phyloP scores from a whole-genome alignment of 441 rosid genomes.

The Pelargonium citronellum region DNA sequence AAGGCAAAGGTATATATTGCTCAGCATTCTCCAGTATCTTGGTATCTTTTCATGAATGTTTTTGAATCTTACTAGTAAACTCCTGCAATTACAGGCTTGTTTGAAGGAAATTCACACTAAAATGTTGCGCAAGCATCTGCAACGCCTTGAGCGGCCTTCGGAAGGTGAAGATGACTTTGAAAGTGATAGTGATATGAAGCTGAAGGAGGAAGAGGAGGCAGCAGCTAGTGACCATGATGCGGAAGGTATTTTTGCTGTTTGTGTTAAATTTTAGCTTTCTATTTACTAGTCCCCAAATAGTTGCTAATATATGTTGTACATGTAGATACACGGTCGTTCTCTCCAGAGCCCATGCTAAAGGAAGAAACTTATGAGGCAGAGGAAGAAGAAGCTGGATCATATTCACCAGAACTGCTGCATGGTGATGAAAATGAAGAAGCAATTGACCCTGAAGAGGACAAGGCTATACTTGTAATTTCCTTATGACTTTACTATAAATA shows the following conservation, averaged over 20 bases:
- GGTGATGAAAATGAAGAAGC: conserved; percentile 84
- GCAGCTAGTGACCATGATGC: conserved; percentile 42
- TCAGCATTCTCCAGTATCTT: conserved; percentile 9
- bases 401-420: conserved; percentile 79
- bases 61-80: conserved; percentile 20
- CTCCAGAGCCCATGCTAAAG: conserved; percentile 50
- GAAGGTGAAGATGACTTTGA: conserved; percentile 44
- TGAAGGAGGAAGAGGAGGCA: conserved; percentile 30
- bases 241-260: conserved; percentile 26
- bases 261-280: conserved; percentile 10
- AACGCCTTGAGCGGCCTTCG: conserved; percentile 63
- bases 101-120: conserved; percentile 84
- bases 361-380: conserved; percentile 54
- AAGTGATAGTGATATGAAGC: conserved; percentile 31
- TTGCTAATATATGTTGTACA: conserved; percentile 17
- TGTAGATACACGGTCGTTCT: conserved; percentile 50
- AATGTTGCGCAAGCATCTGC: conserved; percentile 71
- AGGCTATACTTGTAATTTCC: conserved; percentile 57
- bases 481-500: conserved; percentile 2
- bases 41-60: conserved; percentile 2
- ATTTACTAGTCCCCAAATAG: conserved; percentile 6
- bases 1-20: conserved; percentile 64
- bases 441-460: conserved; percentile 89
- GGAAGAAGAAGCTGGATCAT: conserved; percentile 64
- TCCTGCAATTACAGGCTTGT: conserved; percentile 55